Evolutionary conservation across 331 rosid species (phyloP).

Genomic region (Malus hybrid): DNA sequence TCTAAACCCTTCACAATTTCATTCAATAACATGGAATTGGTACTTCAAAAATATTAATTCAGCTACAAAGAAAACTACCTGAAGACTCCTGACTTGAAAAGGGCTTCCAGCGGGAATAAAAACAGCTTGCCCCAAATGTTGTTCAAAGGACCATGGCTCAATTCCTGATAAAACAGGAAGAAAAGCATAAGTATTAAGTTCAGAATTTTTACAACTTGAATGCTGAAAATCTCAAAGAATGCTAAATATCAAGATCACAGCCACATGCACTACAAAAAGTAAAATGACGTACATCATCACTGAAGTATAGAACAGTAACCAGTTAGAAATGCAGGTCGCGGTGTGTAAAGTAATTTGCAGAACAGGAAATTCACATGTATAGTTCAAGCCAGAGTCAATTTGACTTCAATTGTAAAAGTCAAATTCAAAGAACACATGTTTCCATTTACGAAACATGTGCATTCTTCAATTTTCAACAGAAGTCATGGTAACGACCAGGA

Average conservation of each 20-base stretch:
- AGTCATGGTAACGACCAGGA: too few relatives aligned
- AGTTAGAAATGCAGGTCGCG: neutral
- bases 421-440: too few relatives aligned
- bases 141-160: slow-evolving; percentile 98
- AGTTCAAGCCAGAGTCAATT: too few relatives aligned
- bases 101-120: slow-evolving; percentile 98
- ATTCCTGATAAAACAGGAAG: slow-evolving; percentile 50
- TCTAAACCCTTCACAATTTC: neutral
- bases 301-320: neutral
- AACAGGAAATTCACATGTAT: neutral
- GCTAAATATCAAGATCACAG: neutral
- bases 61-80: slow-evolving; percentile 33
- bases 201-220: slow-evolving; percentile 4
- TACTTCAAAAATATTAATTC: neutral
- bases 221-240: neutral
- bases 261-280: neutral
- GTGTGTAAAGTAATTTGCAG: neutral
- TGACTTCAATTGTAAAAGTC: too few relatives aligned
- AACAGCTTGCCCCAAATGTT: slow-evolving; percentile 78
- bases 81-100: slow-evolving; percentile 80
- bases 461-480: too few relatives aligned
- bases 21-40: neutral
- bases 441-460: too few relatives aligned
- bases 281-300: neutral
- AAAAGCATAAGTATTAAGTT: neutral